Evolutionary conservation across 495 filamentous ascomycete species (phyloP).

Genomic region (Lentithecium fluviatile): DNA sequence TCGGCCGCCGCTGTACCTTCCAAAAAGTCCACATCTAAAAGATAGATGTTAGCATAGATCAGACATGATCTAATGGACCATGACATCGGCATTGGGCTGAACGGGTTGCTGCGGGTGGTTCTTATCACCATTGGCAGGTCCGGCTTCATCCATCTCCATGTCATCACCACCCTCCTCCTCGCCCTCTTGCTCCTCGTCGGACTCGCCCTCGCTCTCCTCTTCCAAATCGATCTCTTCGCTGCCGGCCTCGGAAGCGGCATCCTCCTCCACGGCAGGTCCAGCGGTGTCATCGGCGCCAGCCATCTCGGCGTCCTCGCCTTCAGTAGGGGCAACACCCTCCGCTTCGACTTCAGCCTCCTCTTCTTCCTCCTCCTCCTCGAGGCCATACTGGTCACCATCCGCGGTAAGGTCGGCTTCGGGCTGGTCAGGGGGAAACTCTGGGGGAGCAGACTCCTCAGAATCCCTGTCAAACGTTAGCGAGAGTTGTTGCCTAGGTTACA

Average conservation of each 20-base stretch:
- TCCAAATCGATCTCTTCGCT: constrained; percentile 97
- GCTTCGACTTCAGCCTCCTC: constrained; percentile 53
- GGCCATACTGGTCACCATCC: constrained; percentile 81
- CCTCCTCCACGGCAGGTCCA: constrained; percentile 64
- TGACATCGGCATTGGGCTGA: constrained; percentile 20
- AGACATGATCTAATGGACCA: constrained; percentile 21
- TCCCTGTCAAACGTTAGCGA: constrained; percentile 60
- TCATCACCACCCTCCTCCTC: constrained; percentile 68
- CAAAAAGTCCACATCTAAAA: too few relatives aligned
- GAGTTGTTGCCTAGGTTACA: constrained; percentile 2
- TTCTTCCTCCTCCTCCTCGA: constrained; percentile 74
- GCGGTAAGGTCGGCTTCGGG: constrained; percentile 90
- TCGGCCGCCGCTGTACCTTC: too few relatives aligned
- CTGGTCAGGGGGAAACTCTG: constrained; percentile 96
- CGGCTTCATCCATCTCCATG: constrained; percentile 72
- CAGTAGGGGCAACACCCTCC: constrained; percentile 46
- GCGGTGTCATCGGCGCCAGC: constrained; percentile 63
- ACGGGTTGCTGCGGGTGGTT: constrained; percentile 11
- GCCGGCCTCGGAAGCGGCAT: constrained; percentile 78
- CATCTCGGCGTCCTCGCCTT: constrained; percentile 77
- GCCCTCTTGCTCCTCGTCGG: constrained; percentile 70
- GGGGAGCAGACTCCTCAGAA: constrained; percentile 88
- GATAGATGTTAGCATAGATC: too few relatives aligned
- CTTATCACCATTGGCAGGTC: constrained; percentile 14
- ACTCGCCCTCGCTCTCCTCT: constrained; percentile 85